phyloP scores from a whole-genome alignment of 2,329 filamentous ascomycete genomes.

The Penicillium sumatraense region DNA sequence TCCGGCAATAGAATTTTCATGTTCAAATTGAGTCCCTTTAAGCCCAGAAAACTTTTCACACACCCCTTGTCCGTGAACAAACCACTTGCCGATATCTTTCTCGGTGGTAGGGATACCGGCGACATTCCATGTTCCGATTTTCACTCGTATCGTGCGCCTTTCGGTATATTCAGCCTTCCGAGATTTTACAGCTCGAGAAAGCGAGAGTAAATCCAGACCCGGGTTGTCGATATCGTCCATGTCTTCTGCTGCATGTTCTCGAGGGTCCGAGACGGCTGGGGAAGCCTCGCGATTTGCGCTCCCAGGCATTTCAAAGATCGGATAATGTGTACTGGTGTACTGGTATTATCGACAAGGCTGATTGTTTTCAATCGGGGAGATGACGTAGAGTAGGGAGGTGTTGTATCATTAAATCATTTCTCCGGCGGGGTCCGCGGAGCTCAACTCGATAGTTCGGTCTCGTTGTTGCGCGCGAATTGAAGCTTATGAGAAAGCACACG shows the following conservation, averaged over 20 bases:
- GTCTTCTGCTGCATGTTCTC: conserved; percentile 18
- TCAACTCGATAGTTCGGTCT: too few relatives aligned
- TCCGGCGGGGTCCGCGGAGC: too few relatives aligned
- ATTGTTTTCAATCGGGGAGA: too few relatives aligned
- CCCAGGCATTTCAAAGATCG: not conserved
- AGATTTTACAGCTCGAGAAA: conserved; percentile 67
- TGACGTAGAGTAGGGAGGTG: too few relatives aligned
- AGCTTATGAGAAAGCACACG: too few relatives aligned
- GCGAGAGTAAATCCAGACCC: conserved; percentile 42
- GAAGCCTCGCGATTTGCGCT: conserved; percentile 8
- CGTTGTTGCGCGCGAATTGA: too few relatives aligned
- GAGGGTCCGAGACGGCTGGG: conserved; percentile 18
- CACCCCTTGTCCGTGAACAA: conserved; percentile 75
- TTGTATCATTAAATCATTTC: too few relatives aligned
- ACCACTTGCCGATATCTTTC: conserved; percentile 87
- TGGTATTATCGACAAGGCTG: too few relatives aligned
- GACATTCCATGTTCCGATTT: conserved; percentile 95
- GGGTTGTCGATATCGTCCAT: conserved; percentile 19
- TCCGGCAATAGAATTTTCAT: conserved; percentile 26
- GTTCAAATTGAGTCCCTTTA: conserved; percentile 14
- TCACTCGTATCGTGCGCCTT: conserved; percentile 76
- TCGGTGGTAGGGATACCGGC: conserved; percentile 83
- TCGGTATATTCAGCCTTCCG: conserved; percentile 79
- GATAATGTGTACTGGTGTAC: too few relatives aligned
- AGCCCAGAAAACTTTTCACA: conserved; percentile 66